Percentiles rank a stretch among this genome's conserved stretches.
phyloP scores from a whole-genome alignment of 2,329 filamentous ascomycete species.

The Penicillium glabrum region DNA sequence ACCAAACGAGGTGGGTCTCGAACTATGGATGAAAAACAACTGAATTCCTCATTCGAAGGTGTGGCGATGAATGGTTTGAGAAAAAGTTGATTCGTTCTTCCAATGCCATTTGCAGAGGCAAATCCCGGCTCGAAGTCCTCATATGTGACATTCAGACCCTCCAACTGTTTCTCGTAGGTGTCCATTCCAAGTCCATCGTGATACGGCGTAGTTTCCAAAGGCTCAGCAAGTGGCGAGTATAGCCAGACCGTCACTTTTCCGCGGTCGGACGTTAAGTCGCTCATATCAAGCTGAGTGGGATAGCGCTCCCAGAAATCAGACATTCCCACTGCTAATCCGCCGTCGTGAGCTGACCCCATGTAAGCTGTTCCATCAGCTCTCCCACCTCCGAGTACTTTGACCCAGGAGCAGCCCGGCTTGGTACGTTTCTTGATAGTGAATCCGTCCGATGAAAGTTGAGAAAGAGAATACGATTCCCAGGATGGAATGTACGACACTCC shows the following conservation, averaged over 20 bases:
- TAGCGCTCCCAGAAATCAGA: constrained; percentile 65
- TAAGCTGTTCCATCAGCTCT: constrained; percentile 59
- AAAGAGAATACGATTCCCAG: constrained; percentile 60
- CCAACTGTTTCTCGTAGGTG: constrained; percentile 58
- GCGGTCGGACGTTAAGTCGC: constrained; percentile 49
- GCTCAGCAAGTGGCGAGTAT: constrained; percentile 57
- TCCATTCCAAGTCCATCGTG: constrained; percentile 59
- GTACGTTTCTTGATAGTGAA: constrained; percentile 63
- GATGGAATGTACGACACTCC: constrained; percentile 57
- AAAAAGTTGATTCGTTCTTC: constrained; percentile 58
- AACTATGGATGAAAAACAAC: constrained; percentile 46
- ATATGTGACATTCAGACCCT: constrained; percentile 63
- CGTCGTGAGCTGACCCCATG: constrained; percentile 56
- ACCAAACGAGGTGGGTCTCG: constrained; percentile 56
- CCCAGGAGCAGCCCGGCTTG: constrained; percentile 57
- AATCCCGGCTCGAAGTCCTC: constrained; percentile 61
- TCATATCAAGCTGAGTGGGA: constrained; percentile 58
- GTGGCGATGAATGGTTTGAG: constrained; percentile 56
- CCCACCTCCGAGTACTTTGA: constrained; percentile 58
- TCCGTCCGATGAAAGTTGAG: constrained; percentile 60
- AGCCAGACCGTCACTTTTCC: constrained; percentile 61
- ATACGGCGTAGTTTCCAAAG: constrained; percentile 58
- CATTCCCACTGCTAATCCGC: constrained; percentile 60
- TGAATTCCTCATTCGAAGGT: constrained; percentile 50
- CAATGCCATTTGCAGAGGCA: constrained; percentile 59